These are phyloP conservation scores for Dimargaris xerosporica DNA, from an alignment of 192 early-diverging fungal species.

Conservation along the genomic window DNA sequence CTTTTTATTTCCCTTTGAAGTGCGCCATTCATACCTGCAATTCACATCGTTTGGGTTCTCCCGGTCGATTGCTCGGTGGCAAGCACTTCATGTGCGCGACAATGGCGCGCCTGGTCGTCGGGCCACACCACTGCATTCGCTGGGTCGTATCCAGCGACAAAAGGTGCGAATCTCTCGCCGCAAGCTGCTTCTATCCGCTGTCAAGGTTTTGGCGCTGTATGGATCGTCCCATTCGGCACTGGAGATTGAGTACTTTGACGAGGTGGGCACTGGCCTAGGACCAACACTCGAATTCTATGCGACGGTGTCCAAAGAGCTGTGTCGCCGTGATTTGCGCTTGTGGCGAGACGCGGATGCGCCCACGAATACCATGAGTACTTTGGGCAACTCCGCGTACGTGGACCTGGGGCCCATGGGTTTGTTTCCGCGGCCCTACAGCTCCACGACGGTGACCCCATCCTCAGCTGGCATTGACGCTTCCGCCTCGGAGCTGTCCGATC, in stretches of 20 bases:
- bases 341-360: constrained; percentile 52
- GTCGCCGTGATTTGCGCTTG: constrained; percentile 36
- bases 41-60: constrained; percentile 79
- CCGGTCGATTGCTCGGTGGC: constrained; percentile 56
- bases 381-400: no score
- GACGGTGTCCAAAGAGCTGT: constrained; percentile 56
- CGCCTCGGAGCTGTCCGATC: no score
- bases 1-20: constrained; percentile 75
- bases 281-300: constrained; percentile 90
- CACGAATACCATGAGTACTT: no score
- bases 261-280: constrained; percentile 82
- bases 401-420: constrained; percentile 25
- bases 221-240: constrained; percentile 48
- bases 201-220: constrained; percentile 77
- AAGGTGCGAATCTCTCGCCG: constrained; percentile 75
- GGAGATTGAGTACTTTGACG: constrained; percentile 90
- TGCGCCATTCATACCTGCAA: constrained; percentile 60
- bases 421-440: constrained; percentile 31
- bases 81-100: constrained; percentile 12
- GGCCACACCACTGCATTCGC: constrained; percentile 16
- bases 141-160: constrained; percentile 65
- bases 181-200: constrained; percentile 65
- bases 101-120: background rate
- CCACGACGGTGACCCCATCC: background rate
- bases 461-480: no score